Evolutionary conservation across 805 yeast species (phyloP).

Genomic region (Ogataea glucozyma): DNA sequence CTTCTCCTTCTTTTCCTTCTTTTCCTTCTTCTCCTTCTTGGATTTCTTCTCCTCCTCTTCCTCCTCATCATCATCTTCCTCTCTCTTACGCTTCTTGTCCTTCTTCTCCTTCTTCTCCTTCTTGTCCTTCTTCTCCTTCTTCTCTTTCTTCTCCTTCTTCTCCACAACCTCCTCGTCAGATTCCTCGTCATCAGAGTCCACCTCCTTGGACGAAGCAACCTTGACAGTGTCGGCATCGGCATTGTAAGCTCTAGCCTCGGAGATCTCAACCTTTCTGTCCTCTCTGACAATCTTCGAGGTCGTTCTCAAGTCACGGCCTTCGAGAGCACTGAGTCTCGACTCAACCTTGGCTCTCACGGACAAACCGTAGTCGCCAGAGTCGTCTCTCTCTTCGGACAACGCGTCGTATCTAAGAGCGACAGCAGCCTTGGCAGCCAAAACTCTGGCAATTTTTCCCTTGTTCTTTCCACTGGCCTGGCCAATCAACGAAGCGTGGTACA

Average conservation of each 20-base stretch:
- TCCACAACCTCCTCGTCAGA: slow-evolving; percentile 33
- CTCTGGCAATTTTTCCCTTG: slow-evolving; percentile 99
- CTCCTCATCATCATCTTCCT: slow-evolving; percentile 21
- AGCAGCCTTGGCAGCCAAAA: slow-evolving; percentile 97
- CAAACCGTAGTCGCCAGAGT: slow-evolving; percentile 90
- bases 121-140: slow-evolving; percentile 30
- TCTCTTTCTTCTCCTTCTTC: slow-evolving; percentile 27
- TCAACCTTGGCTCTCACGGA: slow-evolving; percentile 92
- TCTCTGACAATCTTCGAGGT: slow-evolving; percentile 80
- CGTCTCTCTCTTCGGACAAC: slow-evolving; percentile 94
- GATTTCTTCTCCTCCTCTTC: slow-evolving; percentile 34
- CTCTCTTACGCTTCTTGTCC: slow-evolving; percentile 27
- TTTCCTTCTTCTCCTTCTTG: slow-evolving; percentile 32
- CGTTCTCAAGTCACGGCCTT: slow-evolving; percentile 94
- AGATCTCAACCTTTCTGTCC: slow-evolving; percentile 81
- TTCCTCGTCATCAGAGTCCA: slow-evolving; percentile 35
- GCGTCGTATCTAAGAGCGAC: slow-evolving; percentile 97
- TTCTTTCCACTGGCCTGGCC: slow-evolving; percentile 98
- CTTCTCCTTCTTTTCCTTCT: slow-evolving; percentile 26
- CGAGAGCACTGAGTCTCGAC: slow-evolving; percentile 88
- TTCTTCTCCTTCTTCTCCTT: slow-evolving; percentile 24
- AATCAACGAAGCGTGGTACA: slow-evolving; percentile 94
- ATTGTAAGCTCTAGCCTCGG: slow-evolving; percentile 86
- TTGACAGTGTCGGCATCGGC: slow-evolving; percentile 86
- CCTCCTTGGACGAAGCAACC: slow-evolving; percentile 30